Evolutionary conservation across 306 rosid species (phyloP), one percentile per base, ranked within the genome.

Genomic region (Sphenostylis stenocarpa): DNA sequence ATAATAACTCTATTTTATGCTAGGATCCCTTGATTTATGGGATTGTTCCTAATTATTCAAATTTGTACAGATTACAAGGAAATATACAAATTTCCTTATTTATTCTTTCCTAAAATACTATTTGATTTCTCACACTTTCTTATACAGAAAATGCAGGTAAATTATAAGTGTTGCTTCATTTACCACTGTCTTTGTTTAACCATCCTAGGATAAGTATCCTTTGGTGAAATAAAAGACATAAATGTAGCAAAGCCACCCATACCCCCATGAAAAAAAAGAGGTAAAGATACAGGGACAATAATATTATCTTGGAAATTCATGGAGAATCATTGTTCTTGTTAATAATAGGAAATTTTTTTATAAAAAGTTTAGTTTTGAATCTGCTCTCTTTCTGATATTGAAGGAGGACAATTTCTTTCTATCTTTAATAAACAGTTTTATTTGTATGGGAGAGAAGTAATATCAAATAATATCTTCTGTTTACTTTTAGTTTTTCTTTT

Each of bases 91-190:
- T n/a, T n/a, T n/a, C n/a, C n/a, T n/a, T n/a, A n/a, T n/a, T n/a
- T n/a, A n/a, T n/a, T n/a, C n/a, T n/a, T n/a, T n/a, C n/a, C n/a
- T n/a, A n/a, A n/a, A n/a, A n/a, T n/a, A n/a, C n/a, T n/a, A n/a
- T n/a, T n/a, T n/a, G n/a, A n/a, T n/a, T n/a, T n/a, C n/a, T n/a
- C n/a, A n/a, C n/a, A n/a, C n/a, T n/a, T n/a, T 57, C 13, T 58
- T 5, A n/a, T 41, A 12, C 67, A 41, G 13, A 73, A 39, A 58
- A 45, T 75, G 43, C 45, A 76, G 38, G 3, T 4, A 81, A 68
- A 17, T 73, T 24, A 28, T 9, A 52, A 58, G 45, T 5, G 47
- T 33, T 20, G 43, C 60, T 74, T 45, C 33, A 60, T 28, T 28
- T 31, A 58, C 43, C 69, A 29, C 28, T 41, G 63, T 24, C 39